phyloP scores from a whole-genome alignment of 192 early-diverging fungal species.

The Backusella luteola region DNA sequence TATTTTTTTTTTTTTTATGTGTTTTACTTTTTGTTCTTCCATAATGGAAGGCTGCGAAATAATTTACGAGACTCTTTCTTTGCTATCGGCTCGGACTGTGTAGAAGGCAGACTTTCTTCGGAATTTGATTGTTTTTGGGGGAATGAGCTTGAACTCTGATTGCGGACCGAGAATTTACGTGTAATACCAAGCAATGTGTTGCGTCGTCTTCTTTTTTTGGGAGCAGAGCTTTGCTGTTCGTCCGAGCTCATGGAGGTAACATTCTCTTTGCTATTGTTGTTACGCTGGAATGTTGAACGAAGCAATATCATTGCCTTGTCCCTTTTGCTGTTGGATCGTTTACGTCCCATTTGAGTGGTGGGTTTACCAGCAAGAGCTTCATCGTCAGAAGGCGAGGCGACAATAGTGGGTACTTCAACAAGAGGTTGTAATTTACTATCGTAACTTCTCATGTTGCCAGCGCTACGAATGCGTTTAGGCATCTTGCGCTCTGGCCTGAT shows the following conservation, averaged over 20 bases:
- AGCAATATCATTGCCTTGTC: slow-evolving; percentile 3
- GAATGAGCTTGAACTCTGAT: neutral
- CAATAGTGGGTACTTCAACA: neutral
- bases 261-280: neutral
- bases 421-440: neutral
- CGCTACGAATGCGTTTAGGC: neutral
- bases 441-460: neutral
- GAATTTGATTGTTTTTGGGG: neutral
- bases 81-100: neutral
- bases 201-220: slow-evolving; percentile 14
- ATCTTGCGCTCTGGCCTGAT: neutral
- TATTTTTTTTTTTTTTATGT: neutral
- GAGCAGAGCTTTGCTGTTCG: neutral
- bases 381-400: neutral
- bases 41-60: slow-evolving; percentile 7
- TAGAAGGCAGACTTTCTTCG: neutral
- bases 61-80: slow-evolving; percentile 2
- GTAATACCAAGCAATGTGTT: slow-evolving; percentile 8
- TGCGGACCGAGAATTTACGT: slow-evolving; percentile 7
- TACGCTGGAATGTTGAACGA: slow-evolving; percentile 1
- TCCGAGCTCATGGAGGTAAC: neutral
- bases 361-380: neutral
- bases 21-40: slow-evolving; percentile 4
- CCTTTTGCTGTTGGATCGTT: neutral
- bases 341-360: neutral